Percentiles rank a stretch among this genome's conserved stretches.
phyloP scores from a whole-genome alignment of 2,329 filamentous ascomycete genomes.

The Ophiostoma ips region DNA sequence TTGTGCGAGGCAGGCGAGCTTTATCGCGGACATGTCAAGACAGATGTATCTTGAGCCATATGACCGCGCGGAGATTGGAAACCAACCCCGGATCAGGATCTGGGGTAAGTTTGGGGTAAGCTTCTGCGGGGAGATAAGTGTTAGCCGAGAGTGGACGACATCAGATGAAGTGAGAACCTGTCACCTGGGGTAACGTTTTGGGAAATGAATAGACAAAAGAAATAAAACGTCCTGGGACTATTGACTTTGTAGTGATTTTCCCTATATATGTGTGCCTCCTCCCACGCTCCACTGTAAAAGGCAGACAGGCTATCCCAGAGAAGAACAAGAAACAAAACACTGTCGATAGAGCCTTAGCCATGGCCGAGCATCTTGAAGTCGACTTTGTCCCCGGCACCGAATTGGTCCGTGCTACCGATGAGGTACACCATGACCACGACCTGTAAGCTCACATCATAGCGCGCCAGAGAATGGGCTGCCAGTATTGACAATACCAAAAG shows the following conservation, averaged over 20 bases:
- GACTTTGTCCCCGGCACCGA: slow-evolving; percentile 17
- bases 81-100: too few species aligned
- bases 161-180: too few species aligned
- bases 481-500: slow-evolving; percentile 23
- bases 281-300: too few species aligned
- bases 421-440: slow-evolving; percentile 46
- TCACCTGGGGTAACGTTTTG: too few species aligned
- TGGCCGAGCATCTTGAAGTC: slow-evolving; percentile 8
- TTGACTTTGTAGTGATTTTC: too few species aligned
- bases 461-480: not conserved
- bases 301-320: too few species aligned
- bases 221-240: too few species aligned
- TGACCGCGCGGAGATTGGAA: too few species aligned
- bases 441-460: slow-evolving; percentile 12
- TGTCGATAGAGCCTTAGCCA: not conserved
- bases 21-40: not conserved
- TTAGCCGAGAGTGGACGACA: not conserved
- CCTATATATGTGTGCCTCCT: too few species aligned
- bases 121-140: not conserved
- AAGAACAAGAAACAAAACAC: not conserved
- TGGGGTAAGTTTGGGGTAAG: too few species aligned
- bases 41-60: not conserved
- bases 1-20: too few species aligned
- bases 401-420: slow-evolving; percentile 33
- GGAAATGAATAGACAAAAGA: too few species aligned